Evolutionary conservation across 2,329 filamentous ascomycete genomes (phyloP), one percentile per base, ranked within the genome.

Genomic region (Venturia nashicola): DNA sequence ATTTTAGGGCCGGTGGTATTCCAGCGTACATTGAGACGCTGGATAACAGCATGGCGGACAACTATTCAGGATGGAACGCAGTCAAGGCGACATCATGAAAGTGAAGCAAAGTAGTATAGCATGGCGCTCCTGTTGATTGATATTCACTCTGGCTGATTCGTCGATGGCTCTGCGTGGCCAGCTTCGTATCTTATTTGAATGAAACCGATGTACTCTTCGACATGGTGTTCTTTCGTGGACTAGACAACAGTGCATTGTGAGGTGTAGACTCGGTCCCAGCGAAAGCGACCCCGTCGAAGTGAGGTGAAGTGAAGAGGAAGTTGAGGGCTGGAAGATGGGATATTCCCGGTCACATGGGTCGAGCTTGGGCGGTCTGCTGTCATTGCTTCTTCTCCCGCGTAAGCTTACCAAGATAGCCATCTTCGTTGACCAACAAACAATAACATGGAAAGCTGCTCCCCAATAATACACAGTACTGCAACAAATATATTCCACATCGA

Each of bases 11-110:
- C 18, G 61, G 61, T 40, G 61, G 61, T 7, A 55, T 63, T 43
- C 61, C 61, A 7, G 61, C 48, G n/a, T 63, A 63, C 36, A 59
- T 40, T 12, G 48, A 63, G 39, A 46, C 61, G 61, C 34, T 63
- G 12, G 48, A 55, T n/a, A 59, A 63, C 16, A 48, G 40, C 39
- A 43, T 63, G 51, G 20, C n/a, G 39, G 42, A 63, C 39, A 32
- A 63, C 46, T 63, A 63, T 34, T 34, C 48, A 34, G 61, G n/a
- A 16, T 63, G 61, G 61, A 55, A 63, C 18, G 20, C 59, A 18
- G 51, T 57, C 32, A 57, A 57, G 51, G 59, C 51, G 51, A 57
- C 32, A 9, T 32, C 51, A 14, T 57, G 27, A 57, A n/a, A 3
- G 8, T 27, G 27, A 34, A 16, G 27, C 51, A 36, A 9, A 32